Conservation (phyloP, 2,329 filamentous ascomycete genomes). For the Botrytis paeoniae region DNA sequence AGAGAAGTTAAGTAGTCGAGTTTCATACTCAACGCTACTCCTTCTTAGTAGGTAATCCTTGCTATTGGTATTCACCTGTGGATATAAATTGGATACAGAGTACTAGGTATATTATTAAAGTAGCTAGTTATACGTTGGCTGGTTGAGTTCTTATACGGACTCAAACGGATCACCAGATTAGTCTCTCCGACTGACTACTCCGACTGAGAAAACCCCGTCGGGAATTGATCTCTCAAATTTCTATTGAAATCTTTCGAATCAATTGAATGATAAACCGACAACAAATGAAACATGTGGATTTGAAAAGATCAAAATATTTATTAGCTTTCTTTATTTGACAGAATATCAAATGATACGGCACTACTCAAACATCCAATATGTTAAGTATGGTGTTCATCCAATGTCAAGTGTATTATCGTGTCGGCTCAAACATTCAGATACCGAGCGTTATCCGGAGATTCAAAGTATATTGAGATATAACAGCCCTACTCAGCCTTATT, state of each 20-base stretch:
- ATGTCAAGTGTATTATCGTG: neutral
- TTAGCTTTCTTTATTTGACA: neutral
- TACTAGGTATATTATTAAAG: neutral
- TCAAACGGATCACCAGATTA: neutral
- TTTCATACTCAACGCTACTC: neutral
- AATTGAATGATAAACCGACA: neutral
- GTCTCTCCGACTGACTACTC: neutral
- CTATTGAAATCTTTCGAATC: neutral
- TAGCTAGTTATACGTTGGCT: neutral
- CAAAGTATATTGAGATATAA: neutral
- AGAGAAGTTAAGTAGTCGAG: neutral
- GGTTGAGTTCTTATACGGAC: neutral
- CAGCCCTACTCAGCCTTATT: neutral
- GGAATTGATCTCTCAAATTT: neutral
- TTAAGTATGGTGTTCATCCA: neutral
- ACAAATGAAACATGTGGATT: neutral
- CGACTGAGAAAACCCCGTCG: neutral
- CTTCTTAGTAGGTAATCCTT: neutral
- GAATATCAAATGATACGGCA: neutral
- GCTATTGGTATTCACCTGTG: neutral
- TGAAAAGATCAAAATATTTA: neutral
- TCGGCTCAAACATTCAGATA: neutral
- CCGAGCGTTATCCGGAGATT: neutral
- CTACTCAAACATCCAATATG: neutral
- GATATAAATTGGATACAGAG: neutral